Conservation (phyloP, 768 basidiomycete species). For the Scleroderma citrinum region DNA sequence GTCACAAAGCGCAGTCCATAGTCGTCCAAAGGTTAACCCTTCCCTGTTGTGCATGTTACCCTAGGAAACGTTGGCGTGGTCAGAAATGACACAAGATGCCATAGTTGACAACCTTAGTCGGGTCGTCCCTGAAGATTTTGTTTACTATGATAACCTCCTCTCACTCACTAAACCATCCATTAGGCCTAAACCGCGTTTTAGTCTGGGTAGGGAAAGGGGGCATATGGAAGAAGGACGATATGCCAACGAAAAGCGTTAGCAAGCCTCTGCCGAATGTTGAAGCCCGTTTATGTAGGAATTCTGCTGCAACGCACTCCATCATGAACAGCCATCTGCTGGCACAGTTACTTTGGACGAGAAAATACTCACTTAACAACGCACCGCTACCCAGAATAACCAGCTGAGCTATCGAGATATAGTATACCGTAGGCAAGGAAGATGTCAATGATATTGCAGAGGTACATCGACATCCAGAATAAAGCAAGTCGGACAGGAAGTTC, state of each 20-base stretch:
- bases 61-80: conserved; percentile 23
- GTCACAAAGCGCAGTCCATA: conserved; percentile 53
- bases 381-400: conserved; percentile 49
- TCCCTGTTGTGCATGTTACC: conserved; percentile 71
- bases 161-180: conserved; percentile 59
- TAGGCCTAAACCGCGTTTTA: conserved; percentile 49
- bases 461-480: conserved; percentile 48
- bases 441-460: conserved; percentile 40
- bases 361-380: conserved; percentile 10
- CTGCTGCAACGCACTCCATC: conserved; percentile 34
- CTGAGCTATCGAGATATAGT: conserved; percentile 50
- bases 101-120: conserved; percentile 38
- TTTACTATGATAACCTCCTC: conserved; percentile 58
- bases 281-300: conserved; percentile 38
- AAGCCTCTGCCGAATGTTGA: conserved; percentile 29
- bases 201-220: conserved; percentile 59
- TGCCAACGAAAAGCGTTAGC: conserved; percentile 48
- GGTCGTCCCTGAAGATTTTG: conserved; percentile 59
- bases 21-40: conserved; percentile 41
- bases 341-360: not conserved
- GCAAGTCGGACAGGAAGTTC: conserved; percentile 54
- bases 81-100: not conserved
- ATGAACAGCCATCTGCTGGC: conserved; percentile 49
- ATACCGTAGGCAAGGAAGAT: conserved; percentile 60
- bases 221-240: conserved; percentile 52